A percentile compares a stretch with the other conserved stretches of the same genome.
phyloP scores from a whole-genome alignment of 495 filamentous ascomycete species.

The Neurospora sp. region DNA sequence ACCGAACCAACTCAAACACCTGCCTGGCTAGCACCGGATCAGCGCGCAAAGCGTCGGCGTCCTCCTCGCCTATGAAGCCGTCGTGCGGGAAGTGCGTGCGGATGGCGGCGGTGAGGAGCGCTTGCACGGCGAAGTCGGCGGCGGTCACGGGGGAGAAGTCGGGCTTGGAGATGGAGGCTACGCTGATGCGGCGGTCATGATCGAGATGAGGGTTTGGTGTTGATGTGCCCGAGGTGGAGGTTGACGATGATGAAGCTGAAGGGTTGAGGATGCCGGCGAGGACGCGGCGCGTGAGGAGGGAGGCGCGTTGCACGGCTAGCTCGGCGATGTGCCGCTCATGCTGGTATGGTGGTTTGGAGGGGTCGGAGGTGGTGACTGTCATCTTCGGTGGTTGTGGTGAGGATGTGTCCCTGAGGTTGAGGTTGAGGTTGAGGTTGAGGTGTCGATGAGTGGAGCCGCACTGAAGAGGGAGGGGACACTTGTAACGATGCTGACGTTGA shows the following conservation, averaged over 20 bases:
- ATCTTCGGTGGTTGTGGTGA: not conserved
- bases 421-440: not conserved
- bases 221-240: not conserved
- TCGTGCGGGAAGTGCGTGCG: constrained; percentile 41
- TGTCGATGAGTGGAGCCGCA: not conserved
- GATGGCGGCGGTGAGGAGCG: constrained; percentile 44
- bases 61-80: constrained; percentile 45
- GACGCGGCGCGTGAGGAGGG: constrained; percentile 42
- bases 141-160: constrained; percentile 46
- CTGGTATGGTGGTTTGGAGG: constrained; percentile 17
- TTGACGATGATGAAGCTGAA: not conserved
- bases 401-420: not conserved
- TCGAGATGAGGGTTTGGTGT: not conserved
- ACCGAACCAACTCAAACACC: constrained; percentile 40
- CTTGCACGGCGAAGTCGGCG: constrained; percentile 48
- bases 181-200: constrained; percentile 1
- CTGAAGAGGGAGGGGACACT: not conserved
- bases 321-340: constrained; percentile 41
- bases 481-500: not conserved
- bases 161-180: constrained; percentile 33
- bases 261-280: constrained; percentile 30
- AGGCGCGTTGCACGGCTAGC: constrained; percentile 44
- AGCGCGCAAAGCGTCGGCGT: constrained; percentile 33
- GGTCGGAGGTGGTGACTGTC: not conserved
- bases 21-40: constrained; percentile 33